Evolutionary conservation across 1,284 basidiomycete species (phyloP), one percentile per base, ranked within the genome.

Genomic region (Thelephora terrestris): DNA sequence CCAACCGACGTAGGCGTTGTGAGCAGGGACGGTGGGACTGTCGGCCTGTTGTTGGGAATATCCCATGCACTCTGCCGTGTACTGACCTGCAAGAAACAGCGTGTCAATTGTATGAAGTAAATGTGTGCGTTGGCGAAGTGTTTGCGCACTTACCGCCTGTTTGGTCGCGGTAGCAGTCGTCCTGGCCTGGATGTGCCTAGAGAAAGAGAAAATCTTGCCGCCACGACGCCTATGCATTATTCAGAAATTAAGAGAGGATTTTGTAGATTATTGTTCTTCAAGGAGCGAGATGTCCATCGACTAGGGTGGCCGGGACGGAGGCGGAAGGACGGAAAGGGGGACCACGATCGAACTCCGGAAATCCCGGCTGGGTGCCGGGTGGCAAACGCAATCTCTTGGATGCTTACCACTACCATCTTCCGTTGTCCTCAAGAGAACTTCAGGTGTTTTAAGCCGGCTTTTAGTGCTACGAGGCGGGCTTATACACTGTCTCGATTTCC

Each of bases 401-500:
- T 32, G 29, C 9, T 32, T 9, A 32, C 29, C 29, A 32, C 29
- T 12, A 32, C 29, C 9, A 12, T 32, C 12, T 7, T 14, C 29
- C 29, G 29, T 10, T 32, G 7, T 14, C 14, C 29, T 32, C 29
- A 32, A 18, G n/a, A n/a, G 12, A 23, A 10, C 4, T 18, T 42
- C 39, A 42, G 25, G 21, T 18, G 6, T 42, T 12, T 17, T 21
- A 12, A 14, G 25, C 18, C 39, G 5, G 1, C 25, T 25, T 10
- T 25, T n/a, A 5, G 5, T 23, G 12, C 39, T 21, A 42, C 9
- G n/a, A 42, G n/a, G 21, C 20, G 39, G 16, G 38, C 29, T 12
- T 55, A 53, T 36, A 50, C 50, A 7, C 47, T 38, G 32, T 62
- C 61, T 10, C 55, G 62, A 40, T 62, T 61, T 40, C 52, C 59